These are phyloP conservation scores for Raddia distichophylla DNA, from an alignment of 176 grass and related monocot species.

Conservation along the genomic window DNA sequence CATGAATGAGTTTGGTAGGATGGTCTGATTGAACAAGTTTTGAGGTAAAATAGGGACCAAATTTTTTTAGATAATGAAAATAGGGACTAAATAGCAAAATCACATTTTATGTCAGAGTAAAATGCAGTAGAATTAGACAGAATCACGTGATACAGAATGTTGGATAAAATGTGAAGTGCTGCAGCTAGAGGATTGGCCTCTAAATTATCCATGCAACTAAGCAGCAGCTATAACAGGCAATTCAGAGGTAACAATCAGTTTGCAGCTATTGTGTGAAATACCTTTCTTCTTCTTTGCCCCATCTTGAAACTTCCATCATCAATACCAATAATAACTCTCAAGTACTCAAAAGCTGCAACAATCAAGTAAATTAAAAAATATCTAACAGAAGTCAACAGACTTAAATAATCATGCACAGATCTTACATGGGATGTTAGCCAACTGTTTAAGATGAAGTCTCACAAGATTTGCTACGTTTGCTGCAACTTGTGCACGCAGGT, in stretches of 20 bases:
- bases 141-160: not conserved
- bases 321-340: slow-evolving; percentile 64
- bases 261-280: slow-evolving; percentile 38
- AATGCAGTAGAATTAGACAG: not conserved
- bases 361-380: slow-evolving; percentile 42
- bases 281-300: slow-evolving; percentile 81
- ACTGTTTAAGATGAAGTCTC: slow-evolving; percentile 65
- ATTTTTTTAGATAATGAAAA: not conserved
- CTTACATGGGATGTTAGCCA: slow-evolving; percentile 92
- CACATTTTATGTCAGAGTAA: not conserved
- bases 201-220: slow-evolving; percentile 33
- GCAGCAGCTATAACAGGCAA: slow-evolving; percentile 1
- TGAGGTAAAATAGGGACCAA: not conserved
- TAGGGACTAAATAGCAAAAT: not conserved
- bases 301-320: slow-evolving; percentile 67
- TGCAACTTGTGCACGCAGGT: slow-evolving; percentile 53
- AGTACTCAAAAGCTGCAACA: slow-evolving; percentile 63
- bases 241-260: slow-evolving; percentile 32
- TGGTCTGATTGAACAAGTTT: slow-evolving; percentile 10
- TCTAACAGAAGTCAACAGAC: slow-evolving; percentile 29
- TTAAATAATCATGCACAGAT: slow-evolving; percentile 25
- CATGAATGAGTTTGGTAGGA: slow-evolving; percentile 1
- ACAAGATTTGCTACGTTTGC: slow-evolving; percentile 66
- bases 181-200: slow-evolving; percentile 2
- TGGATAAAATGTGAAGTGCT: not conserved